Evolutionary conservation across 164 flowering plant species (phyloP).

Genomic region (Vitis riparia): DNA sequence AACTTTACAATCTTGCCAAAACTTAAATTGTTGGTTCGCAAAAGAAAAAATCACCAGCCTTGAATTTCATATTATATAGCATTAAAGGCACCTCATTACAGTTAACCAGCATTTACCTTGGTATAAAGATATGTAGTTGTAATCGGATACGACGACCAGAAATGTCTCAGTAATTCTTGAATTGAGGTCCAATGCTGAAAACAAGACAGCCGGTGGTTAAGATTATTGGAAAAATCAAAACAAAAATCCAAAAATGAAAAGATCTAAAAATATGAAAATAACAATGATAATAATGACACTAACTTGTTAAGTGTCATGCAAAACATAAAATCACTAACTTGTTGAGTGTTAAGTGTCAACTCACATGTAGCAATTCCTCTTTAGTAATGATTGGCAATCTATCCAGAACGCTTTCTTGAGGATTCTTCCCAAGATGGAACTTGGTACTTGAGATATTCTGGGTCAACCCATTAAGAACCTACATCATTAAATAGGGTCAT

Average conservation of each 20-base stretch:
- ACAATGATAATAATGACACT: background rate
- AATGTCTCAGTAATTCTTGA: slow-evolving; percentile 85
- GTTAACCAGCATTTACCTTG: slow-evolving; percentile 47
- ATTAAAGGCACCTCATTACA: background rate
- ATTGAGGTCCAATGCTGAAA: slow-evolving; percentile 90
- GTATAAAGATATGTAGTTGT: slow-evolving; percentile 63
- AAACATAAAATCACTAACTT: background rate
- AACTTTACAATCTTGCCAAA: too few relatives aligned
- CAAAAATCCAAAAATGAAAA: background rate
- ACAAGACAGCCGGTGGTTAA: background rate
- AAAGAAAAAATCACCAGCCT: too few relatives aligned
- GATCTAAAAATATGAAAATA: too few relatives aligned
- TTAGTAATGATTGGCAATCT: slow-evolving; percentile 64
- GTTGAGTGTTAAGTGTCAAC: slow-evolving; percentile 17
- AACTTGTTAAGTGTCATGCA: background rate
- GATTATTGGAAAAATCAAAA: background rate
- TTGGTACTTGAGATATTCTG: slow-evolving; percentile 78
- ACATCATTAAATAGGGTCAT: slow-evolving; percentile 7
- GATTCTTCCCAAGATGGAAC: slow-evolving; percentile 67
- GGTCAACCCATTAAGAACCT: slow-evolving; percentile 81
- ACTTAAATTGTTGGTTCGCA: too few relatives aligned
- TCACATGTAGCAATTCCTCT: slow-evolving; percentile 80
- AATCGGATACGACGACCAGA: slow-evolving; percentile 97
- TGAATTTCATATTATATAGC: too few relatives aligned
- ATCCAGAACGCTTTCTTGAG: slow-evolving; percentile 76